phyloP scores from a whole-genome alignment of 1,139 yeast genomes.

The Debaryomyces robertsiae region DNA sequence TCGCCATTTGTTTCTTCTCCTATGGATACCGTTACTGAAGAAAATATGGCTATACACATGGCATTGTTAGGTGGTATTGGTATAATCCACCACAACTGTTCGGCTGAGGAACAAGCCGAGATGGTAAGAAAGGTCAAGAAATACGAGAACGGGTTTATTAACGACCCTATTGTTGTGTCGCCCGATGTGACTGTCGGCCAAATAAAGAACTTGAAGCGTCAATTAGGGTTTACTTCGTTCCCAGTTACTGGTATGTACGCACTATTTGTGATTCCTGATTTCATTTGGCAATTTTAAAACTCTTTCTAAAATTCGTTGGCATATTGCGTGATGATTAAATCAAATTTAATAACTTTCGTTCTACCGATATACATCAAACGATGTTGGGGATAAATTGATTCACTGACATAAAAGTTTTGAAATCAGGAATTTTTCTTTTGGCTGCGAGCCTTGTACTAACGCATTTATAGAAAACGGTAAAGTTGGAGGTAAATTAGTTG shows the following conservation, averaged over 20 bases:
- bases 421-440: not conserved
- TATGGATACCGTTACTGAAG: slow-evolving; percentile 98
- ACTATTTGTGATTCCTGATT: slow-evolving; percentile 11
- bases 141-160: slow-evolving; percentile 96
- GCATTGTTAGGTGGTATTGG: slow-evolving; percentile 99
- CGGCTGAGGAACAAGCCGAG: slow-evolving; percentile 96
- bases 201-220: slow-evolving; percentile 68
- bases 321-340: slow-evolving; percentile 60
- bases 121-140: slow-evolving; percentile 97
- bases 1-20: slow-evolving; percentile 97
- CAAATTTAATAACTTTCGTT: slow-evolving; percentile 89
- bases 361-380: slow-evolving; percentile 98
- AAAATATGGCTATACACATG: slow-evolving; percentile 97
- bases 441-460: slow-evolving; percentile 26
- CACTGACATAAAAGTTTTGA: slow-evolving; percentile 32
- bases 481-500: slow-evolving; percentile 86
- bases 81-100: slow-evolving; percentile 95
- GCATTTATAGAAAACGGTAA: slow-evolving; percentile 69
- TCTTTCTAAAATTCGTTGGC: too few species aligned
- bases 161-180: slow-evolving; percentile 85
- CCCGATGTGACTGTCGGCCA: slow-evolving; percentile 81
- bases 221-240: slow-evolving; percentile 93
- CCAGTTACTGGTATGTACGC: slow-evolving; percentile 96
- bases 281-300: slow-evolving; percentile 11
- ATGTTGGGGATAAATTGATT: slow-evolving; percentile 82